Base-by-base conservation (phyloP, 2,329 filamentous ascomycete genomes). In the Fusarium sterilihyphosum region DNA sequence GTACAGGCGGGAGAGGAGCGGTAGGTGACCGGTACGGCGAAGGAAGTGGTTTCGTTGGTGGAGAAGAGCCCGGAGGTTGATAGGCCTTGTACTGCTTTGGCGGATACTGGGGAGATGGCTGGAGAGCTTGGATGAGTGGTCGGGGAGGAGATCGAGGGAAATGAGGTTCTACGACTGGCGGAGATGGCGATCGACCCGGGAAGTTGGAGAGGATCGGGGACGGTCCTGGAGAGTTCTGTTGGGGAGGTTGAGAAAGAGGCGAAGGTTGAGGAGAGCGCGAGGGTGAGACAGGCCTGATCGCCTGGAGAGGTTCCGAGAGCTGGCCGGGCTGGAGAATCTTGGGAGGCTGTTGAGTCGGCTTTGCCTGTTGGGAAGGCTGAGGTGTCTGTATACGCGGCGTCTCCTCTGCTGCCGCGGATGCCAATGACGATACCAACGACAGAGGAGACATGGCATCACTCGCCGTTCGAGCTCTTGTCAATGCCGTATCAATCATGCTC, bases 371-470 rank as follows among this genome's bases (percentile, higher is more conserved):
- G 35, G 64, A 61, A 13, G 72, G 72, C 12, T 74, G 73, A 16
- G 72, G 73, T 5, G 67, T 71, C 17, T 71, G 57, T 3, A 67
- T 73, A 3, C 71, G 63, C n/a, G 70, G 64, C 9, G 60, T 59
- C 10, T 61, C 61, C 56, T 73, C 70, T 33, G 73, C 67, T 24
- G 64, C 65, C 3, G 63, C 63, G 8, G 65, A 68, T 38, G 65
- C 65, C 35, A 68, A 16, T 3, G 73, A 67, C 9, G 73, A 75
- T 5, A 75, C 73, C n/a, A 69, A 47, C 3, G 75, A 78, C 18
- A 78, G 20, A 29, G 73, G 66, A 14, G 76, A 78, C 38, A 75
- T 71, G 3, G 77, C 76, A 58, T 78, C 77, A 40, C 77, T 78
- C 3, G 65, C 62, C 16, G 74, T 78, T n/a, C 77, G 64, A 26